phyloP scores from a whole-genome alignment of 192 early-diverging fungal species.

The Kickxella alabastrina region DNA sequence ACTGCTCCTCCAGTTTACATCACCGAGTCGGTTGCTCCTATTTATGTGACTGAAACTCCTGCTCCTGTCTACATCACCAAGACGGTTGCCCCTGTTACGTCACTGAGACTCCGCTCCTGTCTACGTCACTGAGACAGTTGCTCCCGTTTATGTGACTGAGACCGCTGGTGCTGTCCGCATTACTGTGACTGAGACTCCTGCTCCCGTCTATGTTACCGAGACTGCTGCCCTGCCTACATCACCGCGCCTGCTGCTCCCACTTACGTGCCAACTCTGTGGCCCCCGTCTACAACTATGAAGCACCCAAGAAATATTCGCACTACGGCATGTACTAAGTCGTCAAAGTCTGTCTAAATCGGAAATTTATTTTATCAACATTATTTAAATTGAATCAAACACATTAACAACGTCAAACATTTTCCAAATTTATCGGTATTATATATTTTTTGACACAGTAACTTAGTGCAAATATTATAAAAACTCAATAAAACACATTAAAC shows the following conservation, averaged over 20 bases:
- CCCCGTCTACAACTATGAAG: constrained; percentile 1
- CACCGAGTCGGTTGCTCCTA: background rate
- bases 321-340: too few species aligned
- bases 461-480: too few species aligned
- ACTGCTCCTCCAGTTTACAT: constrained; percentile 4
- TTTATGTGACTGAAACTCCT: background rate
- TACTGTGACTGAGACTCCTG: background rate
- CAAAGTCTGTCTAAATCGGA: too few species aligned
- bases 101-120: background rate
- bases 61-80: constrained; percentile 4
- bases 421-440: too few species aligned
- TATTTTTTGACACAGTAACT: too few species aligned
- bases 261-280: background rate
- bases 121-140: constrained; percentile 1
- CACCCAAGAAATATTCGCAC: too few species aligned
- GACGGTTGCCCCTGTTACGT: background rate
- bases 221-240: constrained; percentile 2
- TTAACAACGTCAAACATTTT: too few species aligned
- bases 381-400: too few species aligned
- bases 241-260: constrained; percentile 1
- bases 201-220: constrained; percentile 2
- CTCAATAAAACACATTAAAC: too few species aligned
- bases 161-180: background rate
- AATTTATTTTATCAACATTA: too few species aligned
- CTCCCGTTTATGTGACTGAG: background rate